Percentiles rank a stretch among this genome's conserved stretches.
These are phyloP conservation scores for Brassica carinata DNA, from an alignment of 345 rosid genomes.

Conservation along the genomic window DNA sequence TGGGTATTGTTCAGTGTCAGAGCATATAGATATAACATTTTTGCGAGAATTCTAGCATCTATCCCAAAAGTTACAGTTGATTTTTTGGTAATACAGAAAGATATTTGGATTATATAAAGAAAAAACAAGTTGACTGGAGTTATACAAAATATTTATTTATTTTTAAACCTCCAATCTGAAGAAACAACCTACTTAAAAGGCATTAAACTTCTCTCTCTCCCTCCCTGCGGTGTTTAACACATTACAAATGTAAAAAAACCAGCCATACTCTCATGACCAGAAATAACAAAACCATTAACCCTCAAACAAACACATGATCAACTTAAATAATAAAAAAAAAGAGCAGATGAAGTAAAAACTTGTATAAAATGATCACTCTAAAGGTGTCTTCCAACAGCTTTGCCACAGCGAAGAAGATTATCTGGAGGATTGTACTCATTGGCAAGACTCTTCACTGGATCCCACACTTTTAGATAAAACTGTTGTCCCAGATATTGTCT, in stretches of 20 bases:
- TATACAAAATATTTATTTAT: background rate
- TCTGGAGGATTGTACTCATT: slow-evolving; percentile 79
- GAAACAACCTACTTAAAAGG: background rate
- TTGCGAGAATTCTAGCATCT: too few relatives aligned
- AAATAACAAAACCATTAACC: slow-evolving; percentile 12
- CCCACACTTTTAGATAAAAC: slow-evolving; percentile 84
- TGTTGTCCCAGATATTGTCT: slow-evolving; percentile 90
- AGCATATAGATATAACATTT: background rate
- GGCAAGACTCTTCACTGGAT: slow-evolving; percentile 52
- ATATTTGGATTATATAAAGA: background rate
- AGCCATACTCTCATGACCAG: slow-evolving; percentile 56
- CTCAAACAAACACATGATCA: slow-evolving; percentile 2
- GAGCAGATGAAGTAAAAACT: slow-evolving; percentile 3
- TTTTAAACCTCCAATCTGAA: background rate
- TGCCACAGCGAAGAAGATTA: slow-evolving; percentile 78
- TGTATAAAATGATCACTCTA: slow-evolving; percentile 23
- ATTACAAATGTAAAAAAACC: background rate
- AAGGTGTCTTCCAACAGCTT: slow-evolving; percentile 61
- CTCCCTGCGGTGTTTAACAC: slow-evolving; percentile 1
- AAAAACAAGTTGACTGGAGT: slow-evolving; percentile 18
- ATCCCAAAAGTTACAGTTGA: too few relatives aligned
- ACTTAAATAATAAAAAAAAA: background rate
- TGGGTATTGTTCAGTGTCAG: background rate
- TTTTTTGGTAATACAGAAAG: too few relatives aligned
- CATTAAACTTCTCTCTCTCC: background rate